Evolutionary conservation across 2,329 filamentous ascomycete genomes (phyloP).

Genomic region (Bipolaris gigantea): DNA sequence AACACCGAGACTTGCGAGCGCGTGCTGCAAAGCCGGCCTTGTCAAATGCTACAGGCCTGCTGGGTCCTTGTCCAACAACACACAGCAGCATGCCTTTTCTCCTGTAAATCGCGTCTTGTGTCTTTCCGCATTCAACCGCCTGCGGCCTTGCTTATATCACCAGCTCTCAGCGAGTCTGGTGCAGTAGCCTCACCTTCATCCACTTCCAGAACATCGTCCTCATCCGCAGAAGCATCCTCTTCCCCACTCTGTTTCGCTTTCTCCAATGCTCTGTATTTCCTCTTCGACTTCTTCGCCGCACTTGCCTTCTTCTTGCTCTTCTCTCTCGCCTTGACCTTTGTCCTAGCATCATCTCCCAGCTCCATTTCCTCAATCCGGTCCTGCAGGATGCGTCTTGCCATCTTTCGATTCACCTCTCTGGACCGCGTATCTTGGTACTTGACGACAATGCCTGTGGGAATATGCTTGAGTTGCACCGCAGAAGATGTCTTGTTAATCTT

Average conservation of each 20-base stretch:
- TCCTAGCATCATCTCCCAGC: slow-evolving; percentile 70
- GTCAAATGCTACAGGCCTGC: neutral
- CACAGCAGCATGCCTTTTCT: neutral
- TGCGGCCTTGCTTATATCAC: neutral
- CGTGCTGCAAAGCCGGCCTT: neutral
- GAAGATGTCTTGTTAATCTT: slow-evolving; percentile 99
- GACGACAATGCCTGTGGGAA: slow-evolving; percentile 87
- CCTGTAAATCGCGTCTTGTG: neutral
- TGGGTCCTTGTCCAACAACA: neutral
- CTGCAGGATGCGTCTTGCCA: slow-evolving; percentile 76
- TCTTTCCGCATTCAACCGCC: neutral
- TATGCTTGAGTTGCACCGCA: slow-evolving; percentile 88
- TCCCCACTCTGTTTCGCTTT: slow-evolving; percentile 69
- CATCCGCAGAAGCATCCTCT: slow-evolving; percentile 57
- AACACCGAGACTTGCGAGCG: neutral
- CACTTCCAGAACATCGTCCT: slow-evolving; percentile 32
- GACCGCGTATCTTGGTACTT: slow-evolving; percentile 93
- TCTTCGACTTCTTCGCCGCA: slow-evolving; percentile 75
- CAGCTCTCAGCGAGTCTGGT: neutral
- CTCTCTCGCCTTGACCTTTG: slow-evolving; percentile 63
- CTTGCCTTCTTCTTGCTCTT: slow-evolving; percentile 73
- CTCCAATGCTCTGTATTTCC: slow-evolving; percentile 66
- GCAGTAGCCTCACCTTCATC: slow-evolving; percentile 10
- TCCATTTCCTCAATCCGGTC: slow-evolving; percentile 73
- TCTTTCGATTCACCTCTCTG: slow-evolving; percentile 81